Conservation (phyloP, 768 basidiomycete species). For the Leccinum obscurum region DNA sequence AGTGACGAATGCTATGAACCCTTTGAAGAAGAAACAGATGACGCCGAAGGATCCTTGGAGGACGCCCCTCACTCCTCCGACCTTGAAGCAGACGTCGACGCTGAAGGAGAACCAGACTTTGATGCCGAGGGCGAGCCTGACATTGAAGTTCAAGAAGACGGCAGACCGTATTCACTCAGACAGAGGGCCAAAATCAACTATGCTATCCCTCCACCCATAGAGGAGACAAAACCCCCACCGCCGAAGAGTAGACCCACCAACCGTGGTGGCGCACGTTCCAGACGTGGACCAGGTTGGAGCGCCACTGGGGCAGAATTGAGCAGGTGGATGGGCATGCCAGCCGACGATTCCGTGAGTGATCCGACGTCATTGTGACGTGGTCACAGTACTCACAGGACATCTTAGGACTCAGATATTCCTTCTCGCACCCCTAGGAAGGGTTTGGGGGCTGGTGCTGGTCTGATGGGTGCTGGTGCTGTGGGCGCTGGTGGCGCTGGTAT, state of each 20-base stretch:
- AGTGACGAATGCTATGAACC: constrained; percentile 55
- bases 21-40: constrained; percentile 47
- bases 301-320: constrained; percentile 75
- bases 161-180: constrained; percentile 56
- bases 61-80: constrained; percentile 47
- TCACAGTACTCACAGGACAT: constrained; percentile 4
- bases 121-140: constrained; percentile 41
- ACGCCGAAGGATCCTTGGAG: constrained; percentile 61
- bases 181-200: constrained; percentile 71
- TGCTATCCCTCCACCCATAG: constrained; percentile 77
- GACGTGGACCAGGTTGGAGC: constrained; percentile 71
- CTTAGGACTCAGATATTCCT: constrained; percentile 69
- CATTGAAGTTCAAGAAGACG: constrained; percentile 42
- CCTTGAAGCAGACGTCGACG: constrained; percentile 36
- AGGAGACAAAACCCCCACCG: constrained; percentile 53
- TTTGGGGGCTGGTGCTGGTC: constrained; percentile 54
- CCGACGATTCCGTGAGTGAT: constrained; percentile 65
- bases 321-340: constrained; percentile 71
- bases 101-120: constrained; percentile 40
- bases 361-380: background rate
- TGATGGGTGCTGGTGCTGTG: constrained; percentile 46
- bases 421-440: constrained; percentile 71
- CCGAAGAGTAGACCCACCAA: constrained; percentile 38
- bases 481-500: constrained; percentile 56
- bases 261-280: constrained; percentile 40